These are phyloP conservation scores for Trichoderma atrobrunneum DNA, from an alignment of 2,329 filamentous ascomycete species.

Conservation along the genomic window DNA sequence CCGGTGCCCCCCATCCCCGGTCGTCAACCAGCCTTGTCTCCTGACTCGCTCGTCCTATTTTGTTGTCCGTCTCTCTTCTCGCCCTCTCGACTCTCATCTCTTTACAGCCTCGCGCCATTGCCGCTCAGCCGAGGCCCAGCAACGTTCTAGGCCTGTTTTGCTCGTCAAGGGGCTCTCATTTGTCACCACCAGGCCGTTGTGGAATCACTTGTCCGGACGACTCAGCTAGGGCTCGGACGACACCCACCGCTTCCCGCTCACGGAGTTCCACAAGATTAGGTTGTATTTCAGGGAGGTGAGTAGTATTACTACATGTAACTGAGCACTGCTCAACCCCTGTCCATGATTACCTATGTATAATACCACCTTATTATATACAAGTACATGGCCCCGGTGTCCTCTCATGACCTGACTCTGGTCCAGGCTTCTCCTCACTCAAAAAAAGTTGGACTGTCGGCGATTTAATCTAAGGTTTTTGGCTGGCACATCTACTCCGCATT, in stretches of 20 bases:
- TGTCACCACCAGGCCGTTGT: background rate
- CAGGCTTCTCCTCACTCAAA: background rate
- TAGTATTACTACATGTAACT: background rate
- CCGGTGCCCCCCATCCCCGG: background rate
- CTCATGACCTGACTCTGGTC: background rate
- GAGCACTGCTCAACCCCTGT: background rate
- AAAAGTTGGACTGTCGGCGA: background rate
- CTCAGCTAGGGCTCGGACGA: background rate
- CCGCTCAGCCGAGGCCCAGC: slow-evolving; percentile 5
- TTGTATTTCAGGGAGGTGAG: slow-evolving; percentile 13
- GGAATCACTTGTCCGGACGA: background rate
- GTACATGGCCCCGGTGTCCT: background rate
- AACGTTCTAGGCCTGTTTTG: slow-evolving; percentile 9
- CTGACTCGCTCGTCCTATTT: background rate
- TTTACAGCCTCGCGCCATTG: background rate
- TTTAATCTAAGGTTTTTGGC: background rate
- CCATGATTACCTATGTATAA: background rate
- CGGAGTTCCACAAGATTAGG: slow-evolving; percentile 12
- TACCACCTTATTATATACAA: background rate
- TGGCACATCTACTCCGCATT: background rate
- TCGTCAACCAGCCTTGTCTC: slow-evolving; percentile 13
- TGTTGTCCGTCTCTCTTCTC: background rate
- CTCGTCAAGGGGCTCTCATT: background rate
- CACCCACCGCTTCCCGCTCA: background rate
- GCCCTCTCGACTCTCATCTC: background rate